Base-by-base conservation (phyloP, 805 yeast species). In the Nakazawaea molendinolei region DNA sequence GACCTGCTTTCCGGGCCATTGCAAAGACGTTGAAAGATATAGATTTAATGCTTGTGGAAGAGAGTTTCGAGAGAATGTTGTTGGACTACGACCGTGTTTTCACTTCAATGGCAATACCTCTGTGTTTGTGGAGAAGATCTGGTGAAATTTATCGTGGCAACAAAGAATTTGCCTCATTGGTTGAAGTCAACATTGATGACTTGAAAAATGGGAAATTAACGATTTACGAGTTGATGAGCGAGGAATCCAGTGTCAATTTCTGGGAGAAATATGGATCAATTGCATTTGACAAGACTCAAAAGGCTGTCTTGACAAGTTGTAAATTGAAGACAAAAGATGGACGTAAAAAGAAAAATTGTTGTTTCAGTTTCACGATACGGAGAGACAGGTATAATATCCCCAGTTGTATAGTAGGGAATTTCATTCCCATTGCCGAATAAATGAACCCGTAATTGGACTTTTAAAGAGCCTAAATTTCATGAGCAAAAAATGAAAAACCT, bases 251-350 rank as follows among this genome's bases (percentile, higher is more conserved):
- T 19, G 97, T 90, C 14, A 89, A 86, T 49, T 90, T 86, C 54
- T 90, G 97, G 97, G 97, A 90, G 51, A 89, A 89, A 54, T 90
- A 89, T 51, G 96, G 96, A 3, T 87, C 95, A 3, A 85, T 89
- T 51, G 97, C 97, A 4, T 89, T 90, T 60, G 97, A 90, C 51
- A 83, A 89, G 47, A 90, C 92, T 1, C 97, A 89, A 50, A 90
- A 90, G 53, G 96, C 97, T 0, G 95, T 90, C 4, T 60, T 90
- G 47, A 89, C 96, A 1, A 82, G 95, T 55, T 90, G 97, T 60
- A 86, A 82, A 47, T 64, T 90, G 42, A 66, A 94, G 48, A 79
- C 94, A 1, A 76, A 76, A 46, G 95, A 86, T 49, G 95, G 95
- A 0, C 65, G 83, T 37, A 76, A 77, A 45, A 69, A 86, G 42